A percentile compares a stretch with the other conserved stretches of the same genome.
Evolutionary conservation across 108 stramenopile genomes (phyloP).

Genomic region (Cyclotella choctawhatcheeana): DNA sequence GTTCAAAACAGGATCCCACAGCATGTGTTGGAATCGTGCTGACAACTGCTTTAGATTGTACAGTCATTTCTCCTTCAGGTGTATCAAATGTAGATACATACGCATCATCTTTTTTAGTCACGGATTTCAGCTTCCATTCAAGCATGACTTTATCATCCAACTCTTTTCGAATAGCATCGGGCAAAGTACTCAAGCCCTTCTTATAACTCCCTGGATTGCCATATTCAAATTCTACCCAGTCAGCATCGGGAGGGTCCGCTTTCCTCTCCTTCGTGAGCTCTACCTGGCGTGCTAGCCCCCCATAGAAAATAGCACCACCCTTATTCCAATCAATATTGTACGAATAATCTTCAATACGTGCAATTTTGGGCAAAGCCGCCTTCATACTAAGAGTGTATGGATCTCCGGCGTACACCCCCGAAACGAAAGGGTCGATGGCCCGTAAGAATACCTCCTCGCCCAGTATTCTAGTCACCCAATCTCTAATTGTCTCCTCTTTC

Average conservation of each 20-base stretch:
- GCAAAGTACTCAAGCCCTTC: slow-evolving; percentile 83
- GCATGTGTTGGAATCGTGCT: slow-evolving; percentile 86
- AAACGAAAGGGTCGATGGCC: slow-evolving; percentile 96
- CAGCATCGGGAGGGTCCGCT: slow-evolving; percentile 73
- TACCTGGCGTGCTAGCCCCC: slow-evolving; percentile 78
- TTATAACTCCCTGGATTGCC: slow-evolving; percentile 91
- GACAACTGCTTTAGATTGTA: slow-evolving; percentile 73
- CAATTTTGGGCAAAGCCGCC: slow-evolving; percentile 92
- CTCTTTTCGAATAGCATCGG: slow-evolving; percentile 75
- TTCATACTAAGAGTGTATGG: slow-evolving; percentile 90
- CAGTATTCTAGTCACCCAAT: slow-evolving; percentile 91
- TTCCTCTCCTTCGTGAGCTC: slow-evolving; percentile 84
- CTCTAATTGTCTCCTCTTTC: slow-evolving; percentile 93
- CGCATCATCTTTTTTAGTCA: slow-evolving; percentile 41
- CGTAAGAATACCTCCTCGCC: slow-evolving; percentile 92
- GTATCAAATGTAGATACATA: slow-evolving; percentile 83
- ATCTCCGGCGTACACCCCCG: slow-evolving; percentile 97
- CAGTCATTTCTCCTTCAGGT: slow-evolving; percentile 60
- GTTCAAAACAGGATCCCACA: slow-evolving; percentile 55
- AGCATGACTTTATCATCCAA: slow-evolving; percentile 71
- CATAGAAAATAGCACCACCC: slow-evolving; percentile 86
- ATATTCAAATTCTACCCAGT: slow-evolving; percentile 81
- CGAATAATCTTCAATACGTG: slow-evolving; percentile 74
- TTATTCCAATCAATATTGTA: slow-evolving; percentile 84
- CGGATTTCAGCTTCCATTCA: slow-evolving; percentile 72